These are phyloP conservation scores for Ogataea degrootiae DNA, from an alignment of 805 yeast species.

Conservation along the genomic window DNA sequence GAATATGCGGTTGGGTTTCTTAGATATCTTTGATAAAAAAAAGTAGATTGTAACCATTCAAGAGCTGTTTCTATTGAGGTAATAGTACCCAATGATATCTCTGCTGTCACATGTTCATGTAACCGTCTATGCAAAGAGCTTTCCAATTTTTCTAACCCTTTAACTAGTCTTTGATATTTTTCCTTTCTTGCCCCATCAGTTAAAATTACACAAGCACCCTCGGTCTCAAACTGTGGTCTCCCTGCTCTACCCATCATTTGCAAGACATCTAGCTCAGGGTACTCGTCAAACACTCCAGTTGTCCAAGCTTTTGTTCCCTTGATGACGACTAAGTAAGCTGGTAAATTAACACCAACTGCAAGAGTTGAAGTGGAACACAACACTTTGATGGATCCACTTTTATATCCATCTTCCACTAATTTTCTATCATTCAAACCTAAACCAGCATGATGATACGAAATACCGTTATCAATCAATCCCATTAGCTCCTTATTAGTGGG, in stretches of 20 bases:
- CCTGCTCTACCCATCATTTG: conserved; percentile 71
- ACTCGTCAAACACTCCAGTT: conserved; percentile 42
- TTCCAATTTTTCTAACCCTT: conserved; percentile 42
- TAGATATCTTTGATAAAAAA: conserved; percentile 40
- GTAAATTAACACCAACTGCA: conserved; percentile 58
- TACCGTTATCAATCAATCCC: conserved; percentile 28
- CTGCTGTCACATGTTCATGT: conserved; percentile 40
- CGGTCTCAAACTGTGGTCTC: conserved; percentile 51
- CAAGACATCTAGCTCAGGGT: conserved; percentile 48
- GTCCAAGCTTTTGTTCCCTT: conserved; percentile 62
- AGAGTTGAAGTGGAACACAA: conserved; percentile 57
- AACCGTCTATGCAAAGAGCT: conserved; percentile 39
- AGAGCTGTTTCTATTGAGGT: conserved; percentile 33
- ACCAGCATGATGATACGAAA: conserved; percentile 60
- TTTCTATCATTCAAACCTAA: conserved; percentile 42
- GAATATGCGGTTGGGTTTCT: conserved; percentile 38
- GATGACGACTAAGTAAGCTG: conserved; percentile 56
- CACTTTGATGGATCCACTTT: conserved; percentile 37
- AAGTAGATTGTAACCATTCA: conserved; percentile 45
- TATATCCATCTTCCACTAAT: conserved; percentile 40
- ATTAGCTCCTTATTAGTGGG: conserved; percentile 27
- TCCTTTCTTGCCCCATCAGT: conserved; percentile 33
- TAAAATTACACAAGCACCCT: conserved; percentile 46
- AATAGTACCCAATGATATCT: conserved; percentile 38
- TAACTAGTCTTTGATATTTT: conserved; percentile 37